Base-by-base conservation (phyloP, 768 basidiomycete genomes). In the Collybiopsis luxurians region DNA sequence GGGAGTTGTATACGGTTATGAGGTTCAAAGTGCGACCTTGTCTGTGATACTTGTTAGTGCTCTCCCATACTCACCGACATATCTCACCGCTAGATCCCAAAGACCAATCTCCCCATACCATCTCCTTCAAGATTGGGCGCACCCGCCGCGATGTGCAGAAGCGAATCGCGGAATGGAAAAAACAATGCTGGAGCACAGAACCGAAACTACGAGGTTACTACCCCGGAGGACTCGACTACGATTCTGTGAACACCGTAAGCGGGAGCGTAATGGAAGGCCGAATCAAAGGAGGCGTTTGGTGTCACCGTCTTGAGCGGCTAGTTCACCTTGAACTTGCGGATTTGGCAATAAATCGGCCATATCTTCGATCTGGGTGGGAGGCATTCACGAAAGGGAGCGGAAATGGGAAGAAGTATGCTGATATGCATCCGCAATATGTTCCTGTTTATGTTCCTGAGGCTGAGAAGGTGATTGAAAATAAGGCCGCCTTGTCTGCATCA, bases 1-100 rank as follows among this genome's bases (percentile, higher is more conserved):
- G 4, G 92, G 92, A 0, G 92, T 89, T 63, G 92, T 94, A 49
- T 94, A 94, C 61, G 81, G 84, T 0, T 93, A 86, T 66, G 87
- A 92, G 68, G 87, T 93, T 56, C 79, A 83, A 67, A 87, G 89
- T 89, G 66, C 42, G 68, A 61, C 12, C 46, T 27, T 40, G 27
- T n/a, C 45, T 17, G 21, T 42, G n/a, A n/a, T n/a, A n/a, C n/a
- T n/a, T n/a, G n/a, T n/a, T n/a, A n/a, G n/a, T n/a, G n/a, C n/a
- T n/a, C n/a, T n/a, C n/a, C n/a, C n/a, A n/a, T n/a, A n/a, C n/a
- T n/a, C n/a, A n/a, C n/a, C n/a, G n/a, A n/a, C n/a, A n/a, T n/a
- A n/a, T n/a, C n/a, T n/a, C n/a, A n/a, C n/a, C n/a, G n/a, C n/a
- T n/a, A 39, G 39, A 27, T 1, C 24, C 24, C 3, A 48, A 39